Base-by-base conservation (phyloP, 2,329 filamentous ascomycete species). In the Arthrobotrys pseudoclavata region DNA sequence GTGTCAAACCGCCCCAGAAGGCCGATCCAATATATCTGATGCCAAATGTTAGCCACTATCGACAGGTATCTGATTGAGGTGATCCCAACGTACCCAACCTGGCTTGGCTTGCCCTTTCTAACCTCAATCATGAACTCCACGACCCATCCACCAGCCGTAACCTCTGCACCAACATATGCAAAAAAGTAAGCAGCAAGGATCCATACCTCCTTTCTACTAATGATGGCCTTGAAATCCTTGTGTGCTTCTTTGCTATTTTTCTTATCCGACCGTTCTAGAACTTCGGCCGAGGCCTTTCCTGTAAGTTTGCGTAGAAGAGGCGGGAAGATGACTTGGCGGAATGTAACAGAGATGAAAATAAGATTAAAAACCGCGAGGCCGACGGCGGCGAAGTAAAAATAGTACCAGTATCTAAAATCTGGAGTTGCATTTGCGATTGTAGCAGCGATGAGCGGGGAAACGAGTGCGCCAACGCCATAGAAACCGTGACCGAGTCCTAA, bases 71-170 rank as follows among this genome's bases (percentile, higher is more conserved):
- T n/a, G 2, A 40, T 62, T 22, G 34, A 34, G 34, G 7, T 7
- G 34, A 48, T 31, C 13, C 1, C 18, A 26, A 70, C 80, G 84
- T 96, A 89, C 1, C 93, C 93, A 37, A 91, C 90, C 1, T 89
- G 87, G 81, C 96, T 95, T 0, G 89, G 85, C 24, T 86, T 87
- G 2, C 90, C 92, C 42, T 90, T 83, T 13, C 94, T 88, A 24
- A 94, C 90, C 20, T 88, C 86, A n/a, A 94, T 89, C 92, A 97
- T 96, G 82, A 97, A 96, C 0, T 90, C 91, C 60, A 93, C 90
- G 79, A 96, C 91, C 92, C 92, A 96, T 15, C 92, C 92, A 24
- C 80, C 80, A 31, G 80, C 80, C 3, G 80, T 89, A 76, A 93
- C 91, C 84, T 97, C 93, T 4, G 89, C 87, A 3, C 93, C 93